Evolutionary conservation across 2,329 filamentous ascomycete species (phyloP).

Genomic region (Hymenoscyphus fraxineus): DNA sequence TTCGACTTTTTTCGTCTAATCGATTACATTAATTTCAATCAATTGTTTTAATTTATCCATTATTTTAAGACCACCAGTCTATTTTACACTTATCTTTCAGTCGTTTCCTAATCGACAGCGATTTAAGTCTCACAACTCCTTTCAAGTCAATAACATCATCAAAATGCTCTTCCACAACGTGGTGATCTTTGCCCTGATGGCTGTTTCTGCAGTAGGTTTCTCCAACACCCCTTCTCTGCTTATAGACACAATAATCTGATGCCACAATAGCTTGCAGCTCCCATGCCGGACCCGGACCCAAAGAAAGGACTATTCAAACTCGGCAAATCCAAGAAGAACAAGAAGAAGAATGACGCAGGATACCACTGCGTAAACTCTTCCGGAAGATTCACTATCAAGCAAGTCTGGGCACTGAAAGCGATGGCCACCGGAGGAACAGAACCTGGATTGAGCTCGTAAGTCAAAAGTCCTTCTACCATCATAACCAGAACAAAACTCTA

Average conservation of each 20-base stretch:
- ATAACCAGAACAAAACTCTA: neutral
- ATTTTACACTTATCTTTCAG: neutral
- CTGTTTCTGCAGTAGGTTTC: neutral
- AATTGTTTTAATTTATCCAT: neutral
- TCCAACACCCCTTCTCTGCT: neutral
- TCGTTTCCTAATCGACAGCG: neutral
- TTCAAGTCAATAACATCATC: neutral
- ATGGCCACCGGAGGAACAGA: neutral
- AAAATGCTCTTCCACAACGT: conserved; percentile 10
- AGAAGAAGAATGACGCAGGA: neutral
- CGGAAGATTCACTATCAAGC: neutral
- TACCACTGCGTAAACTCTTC: neutral
- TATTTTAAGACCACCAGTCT: neutral
- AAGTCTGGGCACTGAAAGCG: neutral
- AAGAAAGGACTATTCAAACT: no score
- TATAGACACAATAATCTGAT: neutral
- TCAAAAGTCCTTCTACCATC: neutral
- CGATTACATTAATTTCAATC: no score
- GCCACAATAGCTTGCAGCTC: neutral
- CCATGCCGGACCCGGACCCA: neutral
- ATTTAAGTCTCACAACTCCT: neutral
- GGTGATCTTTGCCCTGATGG: neutral
- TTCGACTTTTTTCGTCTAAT: no score
- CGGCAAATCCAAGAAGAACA: no score
- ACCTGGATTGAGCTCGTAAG: neutral